phyloP scores from a whole-genome alignment of 2,329 filamentous ascomycete genomes.

The Dactylellina leptospora region DNA sequence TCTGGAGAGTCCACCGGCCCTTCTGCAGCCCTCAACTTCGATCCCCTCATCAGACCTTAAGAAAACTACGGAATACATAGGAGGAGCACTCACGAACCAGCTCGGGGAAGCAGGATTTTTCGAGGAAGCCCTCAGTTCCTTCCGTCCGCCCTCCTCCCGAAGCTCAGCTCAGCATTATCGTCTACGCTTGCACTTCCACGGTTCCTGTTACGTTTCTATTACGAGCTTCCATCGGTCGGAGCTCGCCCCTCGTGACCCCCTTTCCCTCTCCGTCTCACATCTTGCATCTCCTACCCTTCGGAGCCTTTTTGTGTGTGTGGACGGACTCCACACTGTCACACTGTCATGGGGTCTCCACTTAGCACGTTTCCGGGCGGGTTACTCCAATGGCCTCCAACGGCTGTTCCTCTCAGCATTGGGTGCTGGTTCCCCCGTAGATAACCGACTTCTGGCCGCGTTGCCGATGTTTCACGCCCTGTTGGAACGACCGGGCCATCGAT shows the following conservation, averaged over 20 bases:
- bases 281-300: slow-evolving; percentile 46
- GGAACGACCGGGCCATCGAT: background rate
- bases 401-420: slow-evolving; percentile 4
- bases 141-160: slow-evolving; percentile 27
- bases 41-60: background rate
- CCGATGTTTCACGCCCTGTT: slow-evolving; percentile 20
- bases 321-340: slow-evolving; percentile 42
- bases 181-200: slow-evolving; percentile 38
- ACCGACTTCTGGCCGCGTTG: slow-evolving; percentile 41
- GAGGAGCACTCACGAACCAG: background rate
- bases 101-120: slow-evolving; percentile 21
- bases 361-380: slow-evolving; percentile 39
- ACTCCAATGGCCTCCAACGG: slow-evolving; percentile 31
- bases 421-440: slow-evolving; percentile 39
- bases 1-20: too few relatives aligned
- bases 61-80: background rate
- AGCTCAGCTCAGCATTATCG: slow-evolving; percentile 13
- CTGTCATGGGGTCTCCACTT: slow-evolving; percentile 43
- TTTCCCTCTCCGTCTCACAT: slow-evolving; percentile 39
- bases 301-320: slow-evolving; percentile 46
- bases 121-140: background rate
- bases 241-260: slow-evolving; percentile 43
- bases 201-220: slow-evolving; percentile 53
- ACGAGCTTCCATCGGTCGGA: slow-evolving; percentile 39
- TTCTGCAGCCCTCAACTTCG: too few relatives aligned